phyloP scores from a whole-genome alignment of 257 asterid species.

The Coffea eugenioides region DNA sequence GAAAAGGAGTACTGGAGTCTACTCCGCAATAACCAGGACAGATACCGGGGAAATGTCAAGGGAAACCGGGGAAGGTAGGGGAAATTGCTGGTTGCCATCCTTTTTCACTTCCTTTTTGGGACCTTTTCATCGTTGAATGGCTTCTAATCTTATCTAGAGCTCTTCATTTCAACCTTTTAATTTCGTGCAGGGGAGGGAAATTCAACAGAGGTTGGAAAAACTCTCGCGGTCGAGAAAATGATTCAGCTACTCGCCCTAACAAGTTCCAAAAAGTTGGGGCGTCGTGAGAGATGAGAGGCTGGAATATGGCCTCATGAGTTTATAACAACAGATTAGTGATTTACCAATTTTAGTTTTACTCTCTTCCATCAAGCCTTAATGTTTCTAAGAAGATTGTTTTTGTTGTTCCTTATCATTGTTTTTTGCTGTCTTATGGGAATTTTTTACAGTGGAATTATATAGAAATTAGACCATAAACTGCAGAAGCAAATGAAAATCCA shows the following conservation, averaged over 20 bases:
- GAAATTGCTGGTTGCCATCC: neutral
- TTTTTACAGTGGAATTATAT: neutral
- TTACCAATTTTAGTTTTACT: neutral
- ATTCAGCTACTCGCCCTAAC: slow-evolving; percentile 45
- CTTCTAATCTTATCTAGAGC: neutral
- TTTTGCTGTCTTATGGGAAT: neutral
- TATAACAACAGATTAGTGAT: neutral
- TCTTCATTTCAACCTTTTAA: too few relatives aligned
- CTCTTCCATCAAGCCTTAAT: neutral
- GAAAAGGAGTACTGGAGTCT: slow-evolving; percentile 86
- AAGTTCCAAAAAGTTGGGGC: slow-evolving; percentile 63
- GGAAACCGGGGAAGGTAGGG: slow-evolving; percentile 72
- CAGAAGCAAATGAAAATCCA: neutral
- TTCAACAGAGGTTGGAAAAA: slow-evolving; percentile 74
- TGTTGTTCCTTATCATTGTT: neutral
- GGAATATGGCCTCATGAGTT: neutral
- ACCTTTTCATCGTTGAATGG: neutral
- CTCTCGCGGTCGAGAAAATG: slow-evolving; percentile 64
- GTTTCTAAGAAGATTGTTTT: too few relatives aligned
- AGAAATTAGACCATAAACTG: neutral
- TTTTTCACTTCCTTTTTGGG: neutral
- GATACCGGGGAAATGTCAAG: slow-evolving; percentile 51
- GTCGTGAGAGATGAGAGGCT: slow-evolving; percentile 5
- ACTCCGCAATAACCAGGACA: slow-evolving; percentile 61
- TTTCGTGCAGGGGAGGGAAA: slow-evolving; percentile 63